Percentiles rank a stretch among this genome's conserved stretches.
These are phyloP conservation scores for Ascosphaera aggregata DNA, from an alignment of 2,329 filamentous ascomycete species.

Conservation along the genomic window DNA sequence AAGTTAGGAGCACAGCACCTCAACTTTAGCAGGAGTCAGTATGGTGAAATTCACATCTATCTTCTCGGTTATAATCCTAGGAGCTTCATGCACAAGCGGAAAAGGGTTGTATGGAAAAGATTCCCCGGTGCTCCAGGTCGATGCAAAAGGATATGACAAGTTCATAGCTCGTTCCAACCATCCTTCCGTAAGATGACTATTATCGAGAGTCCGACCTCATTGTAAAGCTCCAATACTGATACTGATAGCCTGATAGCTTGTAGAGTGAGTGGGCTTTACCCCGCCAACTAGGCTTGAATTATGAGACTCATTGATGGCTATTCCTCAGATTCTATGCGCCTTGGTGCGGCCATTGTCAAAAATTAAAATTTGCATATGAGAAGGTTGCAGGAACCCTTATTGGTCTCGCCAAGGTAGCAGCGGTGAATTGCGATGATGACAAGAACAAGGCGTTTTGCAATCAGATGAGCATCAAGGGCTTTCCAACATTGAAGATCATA, in stretches of 20 bases:
- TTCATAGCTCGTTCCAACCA: constrained; percentile 77
- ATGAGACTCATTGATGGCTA: constrained; percentile 20
- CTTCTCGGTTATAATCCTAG: constrained; percentile 34
- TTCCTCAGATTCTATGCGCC: constrained; percentile 76
- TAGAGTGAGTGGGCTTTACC: constrained; percentile 22
- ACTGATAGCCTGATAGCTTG: constrained; percentile 17
- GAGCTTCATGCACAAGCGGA: constrained; percentile 39
- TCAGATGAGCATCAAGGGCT: constrained; percentile 70
- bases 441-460: constrained; percentile 74
- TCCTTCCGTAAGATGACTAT: constrained; percentile 41
- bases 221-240: not conserved
- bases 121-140: constrained; percentile 68
- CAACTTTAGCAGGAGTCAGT: constrained; percentile 3
- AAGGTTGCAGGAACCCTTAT: constrained; percentile 73
- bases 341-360: constrained; percentile 95
- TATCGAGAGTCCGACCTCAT: not conserved
- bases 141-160: constrained; percentile 53
- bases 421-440: constrained; percentile 87
- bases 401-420: constrained; percentile 86
- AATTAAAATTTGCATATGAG: constrained; percentile 85
- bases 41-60: constrained; percentile 19
- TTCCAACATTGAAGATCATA: constrained; percentile 88
- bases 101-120: constrained; percentile 64
- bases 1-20: not conserved
- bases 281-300: not conserved